phyloP scores from a whole-genome alignment of 2,329 filamentous ascomycete genomes.

The Ophioceras dolichostomum region DNA sequence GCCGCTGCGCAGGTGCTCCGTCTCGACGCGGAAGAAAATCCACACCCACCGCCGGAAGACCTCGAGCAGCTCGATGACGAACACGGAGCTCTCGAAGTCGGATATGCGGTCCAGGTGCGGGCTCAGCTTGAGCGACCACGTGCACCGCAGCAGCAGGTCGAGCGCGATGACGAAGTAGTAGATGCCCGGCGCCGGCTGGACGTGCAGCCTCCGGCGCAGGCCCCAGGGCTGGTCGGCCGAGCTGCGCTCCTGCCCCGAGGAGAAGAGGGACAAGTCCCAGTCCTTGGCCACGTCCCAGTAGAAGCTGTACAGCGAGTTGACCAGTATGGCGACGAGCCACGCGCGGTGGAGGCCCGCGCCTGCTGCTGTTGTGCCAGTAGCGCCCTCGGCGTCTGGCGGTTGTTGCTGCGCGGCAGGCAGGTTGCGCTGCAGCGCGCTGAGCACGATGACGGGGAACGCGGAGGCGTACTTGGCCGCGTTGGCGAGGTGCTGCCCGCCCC shows the following conservation, averaged over 20 bases:
- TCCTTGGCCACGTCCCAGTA: slow-evolving; percentile 97
- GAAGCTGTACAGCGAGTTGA: slow-evolving; percentile 92
- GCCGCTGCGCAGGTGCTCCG: slow-evolving; percentile 68
- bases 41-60: slow-evolving; percentile 86
- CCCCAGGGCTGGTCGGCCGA: slow-evolving; percentile 62
- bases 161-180: slow-evolving; percentile 75
- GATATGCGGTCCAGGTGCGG: slow-evolving; percentile 71
- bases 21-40: slow-evolving; percentile 93
- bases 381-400: slow-evolving; percentile 6
- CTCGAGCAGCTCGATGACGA: slow-evolving; percentile 76
- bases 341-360: slow-evolving; percentile 30
- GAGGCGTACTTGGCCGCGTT: slow-evolving; percentile 94
- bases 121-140: slow-evolving; percentile 78
- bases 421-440: slow-evolving; percentile 62
- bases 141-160: slow-evolving; percentile 74
- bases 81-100: slow-evolving; percentile 81
- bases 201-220: slow-evolving; percentile 60
- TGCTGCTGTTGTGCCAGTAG: slow-evolving; percentile 13
- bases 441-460: slow-evolving; percentile 81
- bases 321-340: slow-evolving; percentile 61
- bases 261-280: slow-evolving; percentile 86
- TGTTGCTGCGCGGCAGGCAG: slow-evolving; percentile 29
- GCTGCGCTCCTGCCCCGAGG: slow-evolving; percentile 40
- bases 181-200: slow-evolving; percentile 51
- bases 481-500: slow-evolving; percentile 78